Evolutionary conservation across 176 grass and related monocot species (phyloP), one percentile per base, ranked within the genome.

Genomic region (Aegilops tauschii): DNA sequence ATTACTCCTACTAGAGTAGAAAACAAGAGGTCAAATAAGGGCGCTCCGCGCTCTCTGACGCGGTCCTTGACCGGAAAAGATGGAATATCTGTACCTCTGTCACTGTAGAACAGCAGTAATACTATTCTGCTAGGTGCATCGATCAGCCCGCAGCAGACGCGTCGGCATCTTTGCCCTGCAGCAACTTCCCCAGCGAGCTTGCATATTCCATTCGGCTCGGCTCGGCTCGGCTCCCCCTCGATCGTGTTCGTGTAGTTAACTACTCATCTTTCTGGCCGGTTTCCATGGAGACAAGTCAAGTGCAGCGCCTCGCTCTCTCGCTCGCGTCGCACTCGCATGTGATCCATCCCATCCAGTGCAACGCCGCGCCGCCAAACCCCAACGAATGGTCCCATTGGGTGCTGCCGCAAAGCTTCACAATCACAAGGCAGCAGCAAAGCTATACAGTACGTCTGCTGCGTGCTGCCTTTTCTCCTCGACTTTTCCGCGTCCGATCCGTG

Each of bases 51-150:
- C 50, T 7, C 65, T 30, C 29, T 64, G 65, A 78, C 65, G 68
- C 76, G 17, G 58, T 23, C 23, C 80, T 81, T 77, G 83, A 76
- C 87, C 58, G 1, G 8, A 44, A 30, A 12, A 21, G 11, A 35
- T 5, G 69, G 77, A 89, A 89, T 89, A 89, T 76, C 27, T 81
- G 82, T 9, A 54, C 2, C 50, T 54, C 63, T 73, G 69, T 44
- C 69, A 42, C 12, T 36, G 35, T 73, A 54, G 10, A 13, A 31
- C 2, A 66, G 12, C 28, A 66, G 13, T 39, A 44, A 6, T n/a
- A 45, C 61, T 58, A 39, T 47, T 35, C 2, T 49, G 3, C 12
- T 14, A 32, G 28, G 12, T 80, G 63, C 52, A 20, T 47, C 11
- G 49, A 42, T 27, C 32, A 8, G 47, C 23, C 4, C 21, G 39